phyloP scores from a whole-genome alignment of 1,284 basidiomycete species.

The Singerocomus inundabilis region DNA sequence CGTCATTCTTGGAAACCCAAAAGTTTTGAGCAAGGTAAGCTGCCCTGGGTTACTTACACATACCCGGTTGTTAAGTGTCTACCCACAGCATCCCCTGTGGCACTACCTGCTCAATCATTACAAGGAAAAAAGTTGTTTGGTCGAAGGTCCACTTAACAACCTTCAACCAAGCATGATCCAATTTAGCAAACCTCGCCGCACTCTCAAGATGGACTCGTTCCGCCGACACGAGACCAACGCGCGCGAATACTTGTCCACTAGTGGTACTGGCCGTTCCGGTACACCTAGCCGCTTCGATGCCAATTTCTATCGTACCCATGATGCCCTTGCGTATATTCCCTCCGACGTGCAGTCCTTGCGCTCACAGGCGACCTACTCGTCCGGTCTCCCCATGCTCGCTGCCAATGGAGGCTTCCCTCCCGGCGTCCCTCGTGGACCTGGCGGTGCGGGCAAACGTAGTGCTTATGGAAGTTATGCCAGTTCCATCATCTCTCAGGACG shows the following conservation, averaged over 20 bases:
- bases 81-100: conserved; percentile 88
- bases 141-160: conserved; percentile 96
- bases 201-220: conserved; percentile 88
- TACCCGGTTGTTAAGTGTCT: conserved; percentile 15
- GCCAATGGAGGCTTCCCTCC: conserved; percentile 68
- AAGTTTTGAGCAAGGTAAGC: conserved; percentile 95
- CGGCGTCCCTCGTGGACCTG: conserved; percentile 55
- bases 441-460: conserved; percentile 60
- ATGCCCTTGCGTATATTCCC: conserved; percentile 91
- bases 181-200: conserved; percentile 91
- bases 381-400: conserved; percentile 83
- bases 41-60: conserved; percentile 4
- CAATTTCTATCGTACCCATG: conserved; percentile 94
- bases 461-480: conserved; percentile 84
- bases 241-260: conserved; percentile 56
- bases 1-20: conserved; percentile 97
- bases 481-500: conserved; percentile 89
- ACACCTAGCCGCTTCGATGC: conserved; percentile 91
- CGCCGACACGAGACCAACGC: conserved; percentile 86
- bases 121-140: conserved; percentile 93
- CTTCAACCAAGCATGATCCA: conserved; percentile 98
- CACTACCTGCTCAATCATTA: conserved; percentile 98
- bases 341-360: conserved; percentile 92
- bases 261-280: conserved; percentile 55
- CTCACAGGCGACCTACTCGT: conserved; percentile 91